phyloP scores from a whole-genome alignment of 192 early-diverging fungal genomes.

The Funneliformis mosseae region DNA sequence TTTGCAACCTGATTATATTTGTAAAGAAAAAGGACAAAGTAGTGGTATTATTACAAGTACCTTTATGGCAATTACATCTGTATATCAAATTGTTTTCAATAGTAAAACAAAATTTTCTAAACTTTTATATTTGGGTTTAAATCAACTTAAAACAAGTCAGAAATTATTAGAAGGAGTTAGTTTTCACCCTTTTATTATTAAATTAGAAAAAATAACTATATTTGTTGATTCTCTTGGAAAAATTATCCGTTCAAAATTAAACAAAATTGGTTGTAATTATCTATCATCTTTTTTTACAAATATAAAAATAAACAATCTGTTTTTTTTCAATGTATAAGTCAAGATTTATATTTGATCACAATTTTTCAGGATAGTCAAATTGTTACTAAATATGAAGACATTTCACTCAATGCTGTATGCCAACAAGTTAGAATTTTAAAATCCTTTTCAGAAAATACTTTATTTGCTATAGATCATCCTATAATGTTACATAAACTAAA shows the following conservation, averaged over 20 bases:
- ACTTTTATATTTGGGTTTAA: background rate
- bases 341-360: background rate
- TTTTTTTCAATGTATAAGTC: background rate
- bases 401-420: background rate
- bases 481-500: background rate
- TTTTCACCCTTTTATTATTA: background rate
- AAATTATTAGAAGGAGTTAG: background rate
- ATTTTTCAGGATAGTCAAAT: background rate
- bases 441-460: background rate
- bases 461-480: constrained; percentile 7
- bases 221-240: no score
- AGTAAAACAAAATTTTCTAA: background rate
- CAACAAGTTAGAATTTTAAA: background rate
- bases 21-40: background rate
- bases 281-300: background rate
- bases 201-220: background rate
- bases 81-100: no score
- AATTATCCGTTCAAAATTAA: background rate
- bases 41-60: background rate
- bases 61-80: background rate
- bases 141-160: background rate
- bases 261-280: constrained; percentile 9
- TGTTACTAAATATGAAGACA: background rate
- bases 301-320: background rate
- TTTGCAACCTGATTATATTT: background rate